phyloP scores from a whole-genome alignment of 768 basidiomycete genomes.

The Favolaschia claudopus region DNA sequence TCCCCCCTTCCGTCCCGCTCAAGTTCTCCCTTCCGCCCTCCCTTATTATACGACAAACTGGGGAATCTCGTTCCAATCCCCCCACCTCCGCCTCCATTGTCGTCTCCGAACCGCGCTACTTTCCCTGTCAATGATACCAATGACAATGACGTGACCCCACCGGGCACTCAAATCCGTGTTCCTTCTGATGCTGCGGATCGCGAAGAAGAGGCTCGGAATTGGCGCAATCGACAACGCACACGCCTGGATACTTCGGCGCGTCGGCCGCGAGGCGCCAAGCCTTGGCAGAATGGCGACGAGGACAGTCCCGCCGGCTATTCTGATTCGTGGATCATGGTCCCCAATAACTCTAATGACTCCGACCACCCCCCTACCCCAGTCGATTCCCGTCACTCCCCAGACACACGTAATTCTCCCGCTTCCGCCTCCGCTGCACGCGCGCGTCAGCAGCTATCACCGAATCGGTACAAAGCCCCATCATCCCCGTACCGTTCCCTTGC shows the following conservation, averaged over 20 bases:
- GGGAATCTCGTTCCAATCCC: conserved; percentile 35
- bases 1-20: conserved; percentile 45
- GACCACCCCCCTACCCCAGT: conserved; percentile 22
- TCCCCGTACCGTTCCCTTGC: conserved; percentile 43
- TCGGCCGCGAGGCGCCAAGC: conserved; percentile 22
- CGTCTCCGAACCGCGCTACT: conserved; percentile 52
- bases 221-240: conserved; percentile 12
- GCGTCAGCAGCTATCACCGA: conserved; percentile 41
- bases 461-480: conserved; percentile 37
- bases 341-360: conserved; percentile 6
- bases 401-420: no score
- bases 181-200: conserved; percentile 52
- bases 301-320: conserved; percentile 17
- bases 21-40: conserved; percentile 44
- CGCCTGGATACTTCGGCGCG: conserved; percentile 3
- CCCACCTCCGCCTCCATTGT: conserved; percentile 52
- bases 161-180: conserved; percentile 49
- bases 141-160: conserved; percentile 44
- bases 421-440: conserved; percentile 33
- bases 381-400: conserved; percentile 23
- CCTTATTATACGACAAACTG: conserved; percentile 39
- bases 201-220: neutral
- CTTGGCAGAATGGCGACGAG: conserved; percentile 20
- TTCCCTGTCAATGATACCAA: conserved; percentile 47
- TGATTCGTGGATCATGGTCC: conserved; percentile 25